Evolutionary conservation across 495 filamentous ascomycete species (phyloP), one percentile per base, ranked within the genome.

Genomic region (Zalerion maritima): DNA sequence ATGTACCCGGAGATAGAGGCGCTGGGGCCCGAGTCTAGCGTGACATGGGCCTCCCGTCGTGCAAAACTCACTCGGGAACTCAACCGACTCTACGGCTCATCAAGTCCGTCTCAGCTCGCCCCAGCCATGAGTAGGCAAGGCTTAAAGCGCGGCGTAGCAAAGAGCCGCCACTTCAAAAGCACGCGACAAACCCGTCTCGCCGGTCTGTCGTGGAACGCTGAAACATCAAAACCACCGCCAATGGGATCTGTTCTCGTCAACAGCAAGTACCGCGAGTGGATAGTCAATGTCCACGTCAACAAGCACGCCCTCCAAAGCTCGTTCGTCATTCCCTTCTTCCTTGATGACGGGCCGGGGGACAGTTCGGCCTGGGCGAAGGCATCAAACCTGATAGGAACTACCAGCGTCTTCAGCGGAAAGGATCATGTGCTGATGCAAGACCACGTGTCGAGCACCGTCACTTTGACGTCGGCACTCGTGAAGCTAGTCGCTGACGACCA

Each of bases 1-100:
- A 71, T 63, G 2, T 80, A 80, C 39, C 45, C 67, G 7, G 73
- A 78, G 33, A 52, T n/a, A n/a, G n/a, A n/a, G n/a, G n/a, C n/a
- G n/a, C n/a, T n/a, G n/a, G n/a, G n/a, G n/a, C n/a, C n/a, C n/a
- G n/a, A n/a, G n/a, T n/a, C n/a, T n/a, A n/a, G n/a, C n/a, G n/a
- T n/a, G n/a, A n/a, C n/a, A n/a, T n/a, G n/a, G n/a, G n/a, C n/a
- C n/a, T n/a, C n/a, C n/a, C n/a, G n/a, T n/a, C n/a, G n/a, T n/a
- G n/a, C n/a, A n/a, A n/a, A n/a, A n/a, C n/a, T n/a, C n/a, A n/a
- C n/a, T n/a, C n/a, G n/a, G n/a, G n/a, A n/a, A n/a, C n/a, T n/a
- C n/a, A n/a, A n/a, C n/a, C n/a, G n/a, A n/a, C n/a, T n/a, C n/a
- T n/a, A n/a, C n/a, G n/a, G n/a, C n/a, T n/a, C n/a, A n/a, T n/a